Evolutionary conservation across 306 rosid species (phyloP), one percentile per base, ranked within the genome.

Genomic region (Abrus pulchellus): DNA sequence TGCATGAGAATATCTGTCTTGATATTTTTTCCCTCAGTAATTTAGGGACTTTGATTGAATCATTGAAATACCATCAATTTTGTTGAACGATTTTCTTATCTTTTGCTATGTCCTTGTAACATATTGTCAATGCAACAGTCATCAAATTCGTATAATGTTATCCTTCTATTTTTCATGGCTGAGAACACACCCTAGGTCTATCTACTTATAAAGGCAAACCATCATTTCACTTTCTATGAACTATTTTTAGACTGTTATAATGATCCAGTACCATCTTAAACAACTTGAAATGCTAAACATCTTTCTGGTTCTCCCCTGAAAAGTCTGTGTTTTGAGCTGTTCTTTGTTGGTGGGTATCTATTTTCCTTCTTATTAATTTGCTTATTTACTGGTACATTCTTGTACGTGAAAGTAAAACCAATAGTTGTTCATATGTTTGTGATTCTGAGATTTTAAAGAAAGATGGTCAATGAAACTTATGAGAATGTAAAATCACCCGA

Each of bases 381-480:
- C 40, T 43, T 4, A 10, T 1, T 57, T 45, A 36, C 52, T 12
- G 4, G 52, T n/a, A n/a, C 7, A 20, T 28, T 64, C 50, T 53
- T 36, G 40, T 36, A 36, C 40, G 4, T 36, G 4, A 36, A 36
- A 36, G 40, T 36, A 36, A 59, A 76, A 34, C 33, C 54, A 56
- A 29, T 71, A 14, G 6, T 61, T 71, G 14, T 71, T 59, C 83
- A 67, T 68, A 45, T 68, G 1, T 55, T 54, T 27, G 49, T 49
- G 10, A 59, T 60, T 79, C 50, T 79, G 53, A 27, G 12, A 33
- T 20, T 59, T 59, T 62, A 70, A 79, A 79, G 14, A 45, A 79
- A 69, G 62, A 69, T 79, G 9, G 29, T 33, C 43, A 57, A 60
- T 79, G 69, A 41, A 68, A 66, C 67, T 40, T 7, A n/a, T 10